Evolutionary conservation across 2,329 filamentous ascomycete species (phyloP), one percentile per base, ranked within the genome.

Genomic region (Apiospora kogelbergensis): DNA sequence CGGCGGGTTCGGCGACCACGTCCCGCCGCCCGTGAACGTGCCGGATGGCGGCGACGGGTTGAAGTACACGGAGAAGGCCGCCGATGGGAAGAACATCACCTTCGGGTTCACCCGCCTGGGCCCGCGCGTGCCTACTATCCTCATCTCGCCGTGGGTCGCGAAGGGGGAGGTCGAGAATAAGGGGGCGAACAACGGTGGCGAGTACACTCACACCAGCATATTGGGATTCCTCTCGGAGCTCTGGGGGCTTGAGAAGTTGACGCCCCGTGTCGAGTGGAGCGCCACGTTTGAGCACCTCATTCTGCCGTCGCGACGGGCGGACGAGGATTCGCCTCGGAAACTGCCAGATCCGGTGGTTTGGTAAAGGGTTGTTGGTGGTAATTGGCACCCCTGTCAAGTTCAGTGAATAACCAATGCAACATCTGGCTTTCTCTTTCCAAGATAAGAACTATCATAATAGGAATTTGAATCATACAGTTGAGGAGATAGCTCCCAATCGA

Each of bases 181-280:
- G 63, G 63, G 63, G 1, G 6, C 11, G 11, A 65, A 65, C n/a
- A 65, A 65, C 13, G 63, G 63, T 0, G 63, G 63, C 10, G 63
- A 65, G 63, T 65, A 65, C n/a, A 65, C 63, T 13, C 63, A 65
- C 4, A 65, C 63, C 4, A 65, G 63, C 11, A 65, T 65, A n/a
- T 10, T 65, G 6, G 13, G 6, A 0, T 65, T 65, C 41, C 13
- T 65, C 3, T 65, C 63, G 37, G 63, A 65, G 37, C 63, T 65
- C 37, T 65, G 63, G 63, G 63, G 63, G 37, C 37, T 65, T 11
- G 63, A 65, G 63, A 65, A 65, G n/a, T 33, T 65, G 37, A 65
- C 63, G 37, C 63, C 63, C 1, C 63, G 63, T 1, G 63, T 65
- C 2, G 63, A 41, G 37, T 65, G 63, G 63, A 65, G 63, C 15